Evolutionary conservation across 2,329 filamentous ascomycete genomes (phyloP), one percentile per base, ranked within the genome.

Genomic region (Nakataea oryzae): DNA sequence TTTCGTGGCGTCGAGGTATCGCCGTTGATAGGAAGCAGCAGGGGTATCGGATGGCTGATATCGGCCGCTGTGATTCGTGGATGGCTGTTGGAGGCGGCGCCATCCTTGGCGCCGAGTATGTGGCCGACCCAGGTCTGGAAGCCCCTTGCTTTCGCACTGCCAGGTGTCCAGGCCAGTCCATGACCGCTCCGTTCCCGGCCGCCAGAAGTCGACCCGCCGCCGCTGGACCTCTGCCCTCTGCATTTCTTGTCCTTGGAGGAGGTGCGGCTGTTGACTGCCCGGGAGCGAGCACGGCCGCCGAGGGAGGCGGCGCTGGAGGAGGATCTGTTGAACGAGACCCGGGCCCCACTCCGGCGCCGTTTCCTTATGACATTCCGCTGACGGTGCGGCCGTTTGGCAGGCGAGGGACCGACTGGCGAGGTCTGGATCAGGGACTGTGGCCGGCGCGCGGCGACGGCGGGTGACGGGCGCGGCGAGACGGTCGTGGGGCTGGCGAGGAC

Each of bases 331-430:
- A 69, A 69, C 1, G 70, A 71, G 61, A 75, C 70, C 59, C 74
- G 74, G 58, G 74, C 73, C 59, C 69, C 73, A 60, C 72, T 66
- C 29, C 70, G 70, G 61, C 71, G 69, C 63, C 60, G 60, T 32
- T 70, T 73, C 17, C 67, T 70, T 55, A 72, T 70, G 32, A 74
- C 70, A 28, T 71, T 71, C 54, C 71, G 72, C 65, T 78, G 76
- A 54, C 69, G 70, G n/a, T 69, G 70, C 59, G 71, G 71, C 21
- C 73, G 66, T 54, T 66, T 73, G 58, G 69, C 66, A 21, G 72
- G 64, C 58, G 71, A 69, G 55, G 68, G 68, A 32, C 70, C 70
- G 61, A 72, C 67, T 28, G 41, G 41, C 66, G 64, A 70, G 71
- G 64, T 72, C 68, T 63, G 73, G 64, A 56, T 71, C 69, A 60